phyloP scores from a whole-genome alignment of 768 basidiomycete genomes.

The Mycena kentingensis region DNA sequence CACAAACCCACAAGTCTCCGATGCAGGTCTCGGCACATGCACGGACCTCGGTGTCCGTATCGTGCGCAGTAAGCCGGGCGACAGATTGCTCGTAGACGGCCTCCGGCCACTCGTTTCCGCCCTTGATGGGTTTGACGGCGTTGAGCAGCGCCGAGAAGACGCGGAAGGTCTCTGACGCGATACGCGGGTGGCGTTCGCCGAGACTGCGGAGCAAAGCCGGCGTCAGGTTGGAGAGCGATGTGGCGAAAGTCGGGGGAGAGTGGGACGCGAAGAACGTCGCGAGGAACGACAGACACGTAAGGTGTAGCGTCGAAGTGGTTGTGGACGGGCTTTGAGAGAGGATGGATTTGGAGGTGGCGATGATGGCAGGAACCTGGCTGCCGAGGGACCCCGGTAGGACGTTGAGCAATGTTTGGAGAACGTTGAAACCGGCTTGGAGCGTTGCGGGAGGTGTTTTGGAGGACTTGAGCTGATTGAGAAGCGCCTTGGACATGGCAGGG shows the following conservation, averaged over 20 bases:
- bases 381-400: conserved; percentile 86
- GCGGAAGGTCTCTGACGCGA: conserved; percentile 86
- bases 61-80: conserved; percentile 67
- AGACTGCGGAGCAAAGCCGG: conserved; percentile 75
- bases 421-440: conserved; percentile 82
- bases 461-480: conserved; percentile 84
- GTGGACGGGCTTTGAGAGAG: conserved; percentile 70
- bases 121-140: conserved; percentile 68
- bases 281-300: conserved; percentile 85
- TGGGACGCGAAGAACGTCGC: conserved; percentile 78
- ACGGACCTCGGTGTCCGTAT: conserved; percentile 92
- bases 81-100: conserved; percentile 76
- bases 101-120: conserved; percentile 63
- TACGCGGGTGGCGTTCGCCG: conserved; percentile 83
- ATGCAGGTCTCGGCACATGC: conserved; percentile 79
- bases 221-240: conserved; percentile 66
- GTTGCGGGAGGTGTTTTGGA: conserved; percentile 76
- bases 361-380: conserved; percentile 62
- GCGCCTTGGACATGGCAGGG: conserved; percentile 73
- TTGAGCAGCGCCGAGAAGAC: conserved; percentile 83
- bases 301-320: conserved; percentile 78
- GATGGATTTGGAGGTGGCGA: conserved; percentile 63
- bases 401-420: conserved; percentile 72
- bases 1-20: conserved; percentile 86
- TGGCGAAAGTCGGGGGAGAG: conserved; percentile 56